phyloP scores from a whole-genome alignment of 2,329 filamentous ascomycete species.

The Microcyclosporella mali region DNA sequence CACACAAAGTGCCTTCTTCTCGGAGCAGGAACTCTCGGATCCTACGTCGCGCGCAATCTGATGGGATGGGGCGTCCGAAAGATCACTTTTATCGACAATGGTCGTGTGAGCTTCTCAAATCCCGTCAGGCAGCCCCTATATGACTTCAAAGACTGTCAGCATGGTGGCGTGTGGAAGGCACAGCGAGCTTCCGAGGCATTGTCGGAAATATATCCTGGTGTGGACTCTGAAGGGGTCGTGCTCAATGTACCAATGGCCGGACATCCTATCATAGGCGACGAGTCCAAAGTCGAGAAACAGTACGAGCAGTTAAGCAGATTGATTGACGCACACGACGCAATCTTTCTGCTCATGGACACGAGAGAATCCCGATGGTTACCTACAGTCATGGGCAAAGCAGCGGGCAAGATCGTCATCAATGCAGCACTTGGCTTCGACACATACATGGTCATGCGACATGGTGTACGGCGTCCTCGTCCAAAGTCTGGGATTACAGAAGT shows the following conservation, averaged over 20 bases:
- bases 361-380: conserved; percentile 92
- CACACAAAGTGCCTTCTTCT: conserved; percentile 83
- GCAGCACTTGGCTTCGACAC: conserved; percentile 94
- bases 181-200: conserved; percentile 71
- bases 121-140: conserved; percentile 93
- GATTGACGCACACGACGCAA: conserved; percentile 77
- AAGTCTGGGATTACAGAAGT: conserved; percentile 11
- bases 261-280: conserved; percentile 69
- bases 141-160: conserved; percentile 78
- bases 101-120: conserved; percentile 88
- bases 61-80: conserved; percentile 94
- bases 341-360: conserved; percentile 99
- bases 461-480: conserved; percentile 46
- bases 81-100: conserved; percentile 94
- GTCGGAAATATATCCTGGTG: conserved; percentile 81
- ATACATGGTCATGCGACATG: conserved; percentile 95
- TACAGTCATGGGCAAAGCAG: conserved; percentile 89
- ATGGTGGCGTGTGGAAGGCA: conserved; percentile 80
- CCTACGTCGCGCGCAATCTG: conserved; percentile 85
- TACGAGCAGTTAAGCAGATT: conserved; percentile 69
- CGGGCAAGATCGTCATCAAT: conserved; percentile 93
- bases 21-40: conserved; percentile 86
- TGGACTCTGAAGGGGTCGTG: conserved; percentile 71
- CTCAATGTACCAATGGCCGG: conserved; percentile 93
- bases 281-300: conserved; percentile 61